These are phyloP conservation scores for Fusarium torreyae DNA, from an alignment of 2,329 filamentous ascomycete genomes.

Conservation along the genomic window DNA sequence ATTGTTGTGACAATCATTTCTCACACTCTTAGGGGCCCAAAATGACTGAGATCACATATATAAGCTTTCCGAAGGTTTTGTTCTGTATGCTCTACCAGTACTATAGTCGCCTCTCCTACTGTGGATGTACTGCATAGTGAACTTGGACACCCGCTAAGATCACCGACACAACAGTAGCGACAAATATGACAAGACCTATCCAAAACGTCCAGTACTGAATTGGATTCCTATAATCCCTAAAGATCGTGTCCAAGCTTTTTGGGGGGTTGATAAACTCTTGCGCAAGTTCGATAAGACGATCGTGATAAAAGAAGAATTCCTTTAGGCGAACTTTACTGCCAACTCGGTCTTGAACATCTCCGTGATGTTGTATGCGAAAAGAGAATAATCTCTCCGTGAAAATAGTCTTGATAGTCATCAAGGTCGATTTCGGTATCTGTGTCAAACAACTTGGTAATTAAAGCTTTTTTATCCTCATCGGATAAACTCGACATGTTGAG, in stretches of 20 bases:
- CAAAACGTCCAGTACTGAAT: conserved; percentile 11
- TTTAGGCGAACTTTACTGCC: background rate
- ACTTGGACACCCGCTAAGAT: background rate
- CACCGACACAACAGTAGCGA: background rate
- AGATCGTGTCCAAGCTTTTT: background rate
- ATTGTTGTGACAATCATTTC: too few relatives aligned
- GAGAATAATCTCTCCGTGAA: background rate
- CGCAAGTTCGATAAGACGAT: background rate
- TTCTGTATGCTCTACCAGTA: too few relatives aligned
- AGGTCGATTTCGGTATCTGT: background rate
- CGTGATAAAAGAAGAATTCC: conserved; percentile 1
- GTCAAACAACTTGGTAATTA: background rate
- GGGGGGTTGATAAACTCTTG: conserved; percentile 7
- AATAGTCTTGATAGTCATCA: background rate
- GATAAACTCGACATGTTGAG: background rate
- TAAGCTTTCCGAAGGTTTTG: too few relatives aligned
- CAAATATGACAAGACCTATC: background rate
- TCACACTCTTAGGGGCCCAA: too few relatives aligned
- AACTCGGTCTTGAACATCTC: background rate
- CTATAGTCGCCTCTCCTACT: too few relatives aligned
- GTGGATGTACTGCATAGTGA: background rate
- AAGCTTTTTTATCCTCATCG: background rate
- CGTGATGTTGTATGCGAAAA: background rate
- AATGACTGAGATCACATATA: too few relatives aligned
- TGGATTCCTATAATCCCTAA: background rate